These are phyloP conservation scores for Cladosporium oxysporum DNA, from an alignment of 2,329 filamentous ascomycete species.

Conservation along the genomic window DNA sequence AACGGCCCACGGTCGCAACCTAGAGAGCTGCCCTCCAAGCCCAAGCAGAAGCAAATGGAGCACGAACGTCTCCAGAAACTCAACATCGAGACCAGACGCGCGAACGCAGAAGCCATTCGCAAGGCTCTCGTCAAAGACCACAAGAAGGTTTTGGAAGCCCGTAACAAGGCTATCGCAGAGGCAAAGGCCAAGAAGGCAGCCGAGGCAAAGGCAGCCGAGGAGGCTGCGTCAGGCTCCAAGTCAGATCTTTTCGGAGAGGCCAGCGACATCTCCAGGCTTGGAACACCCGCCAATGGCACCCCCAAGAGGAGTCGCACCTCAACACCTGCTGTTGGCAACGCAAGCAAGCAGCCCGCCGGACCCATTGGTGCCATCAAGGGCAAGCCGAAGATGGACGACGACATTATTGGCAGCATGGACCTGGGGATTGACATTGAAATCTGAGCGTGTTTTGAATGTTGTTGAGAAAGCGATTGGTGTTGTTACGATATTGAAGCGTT, in stretches of 20 bases:
- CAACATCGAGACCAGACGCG: conserved; percentile 79
- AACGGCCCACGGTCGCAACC: conserved; percentile 53
- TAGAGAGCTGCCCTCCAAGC: conserved; percentile 31
- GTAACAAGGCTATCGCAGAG: conserved; percentile 59
- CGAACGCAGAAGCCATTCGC: conserved; percentile 87
- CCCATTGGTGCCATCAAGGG: conserved; percentile 48
- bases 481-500: conserved; percentile 10
- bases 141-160: conserved; percentile 39
- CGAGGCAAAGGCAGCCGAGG: conserved; percentile 47
- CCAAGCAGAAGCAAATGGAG: conserved; percentile 58
- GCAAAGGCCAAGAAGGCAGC: conserved; percentile 40
- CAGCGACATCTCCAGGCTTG: conserved; percentile 38
- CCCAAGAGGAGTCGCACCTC: conserved; percentile 49
- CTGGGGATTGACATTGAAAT: conserved; percentile 91
- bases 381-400: conserved; percentile 81
- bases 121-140: conserved; percentile 82
- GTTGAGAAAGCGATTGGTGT: not conserved
- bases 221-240: conserved; percentile 39
- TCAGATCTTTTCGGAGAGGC: conserved; percentile 23
- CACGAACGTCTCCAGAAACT: conserved; percentile 81
- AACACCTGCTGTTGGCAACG: conserved; percentile 51
- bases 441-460: conserved; percentile 36
- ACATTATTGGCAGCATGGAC: conserved; percentile 86
- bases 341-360: conserved; percentile 43
- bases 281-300: conserved; percentile 49